Conservation (phyloP, 768 basidiomycete species). For the Floccularia luteovirens region DNA sequence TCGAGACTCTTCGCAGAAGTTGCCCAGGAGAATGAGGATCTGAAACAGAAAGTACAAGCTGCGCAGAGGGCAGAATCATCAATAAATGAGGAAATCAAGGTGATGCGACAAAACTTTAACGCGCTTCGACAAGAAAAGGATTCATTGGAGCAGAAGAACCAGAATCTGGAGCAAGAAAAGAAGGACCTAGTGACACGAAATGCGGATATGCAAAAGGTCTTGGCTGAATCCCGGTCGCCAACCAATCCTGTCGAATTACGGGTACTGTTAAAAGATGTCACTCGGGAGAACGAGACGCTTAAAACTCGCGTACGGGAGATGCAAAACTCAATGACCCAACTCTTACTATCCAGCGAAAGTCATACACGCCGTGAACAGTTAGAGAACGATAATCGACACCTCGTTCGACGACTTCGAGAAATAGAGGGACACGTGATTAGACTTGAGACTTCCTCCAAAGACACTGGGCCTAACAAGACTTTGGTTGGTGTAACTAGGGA, state of each 20-base stretch:
- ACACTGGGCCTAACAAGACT: conserved; percentile 15
- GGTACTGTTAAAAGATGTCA: conserved; percentile 28
- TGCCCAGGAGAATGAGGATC: conserved; percentile 16
- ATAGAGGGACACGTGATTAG: conserved; percentile 21
- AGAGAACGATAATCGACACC: conserved; percentile 21
- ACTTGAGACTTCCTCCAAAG: conserved; percentile 19
- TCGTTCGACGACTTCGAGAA: conserved; percentile 22
- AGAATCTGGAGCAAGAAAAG: conserved; percentile 19
- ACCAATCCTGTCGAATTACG: conserved; percentile 24
- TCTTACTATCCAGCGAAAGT: conserved; percentile 22
- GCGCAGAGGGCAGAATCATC: conserved; percentile 13
- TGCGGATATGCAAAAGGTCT: conserved; percentile 21
- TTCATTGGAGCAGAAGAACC: conserved; percentile 14
- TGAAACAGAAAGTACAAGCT: conserved; percentile 14
- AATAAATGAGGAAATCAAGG: conserved; percentile 11
- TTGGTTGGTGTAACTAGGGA: conserved; percentile 21
- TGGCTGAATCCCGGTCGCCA: conserved; percentile 13
- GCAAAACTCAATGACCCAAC: conserved; percentile 25
- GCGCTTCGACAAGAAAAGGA: conserved; percentile 7
- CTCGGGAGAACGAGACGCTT: conserved; percentile 30
- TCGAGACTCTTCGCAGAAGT: conserved; percentile 21
- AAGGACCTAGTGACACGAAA: conserved; percentile 18
- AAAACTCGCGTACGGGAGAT: conserved; percentile 26
- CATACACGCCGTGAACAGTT: conserved; percentile 23
- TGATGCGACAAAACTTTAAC: background rate